Base-by-base conservation (phyloP, 768 basidiomycete species). In the Lactarius indigo region DNA sequence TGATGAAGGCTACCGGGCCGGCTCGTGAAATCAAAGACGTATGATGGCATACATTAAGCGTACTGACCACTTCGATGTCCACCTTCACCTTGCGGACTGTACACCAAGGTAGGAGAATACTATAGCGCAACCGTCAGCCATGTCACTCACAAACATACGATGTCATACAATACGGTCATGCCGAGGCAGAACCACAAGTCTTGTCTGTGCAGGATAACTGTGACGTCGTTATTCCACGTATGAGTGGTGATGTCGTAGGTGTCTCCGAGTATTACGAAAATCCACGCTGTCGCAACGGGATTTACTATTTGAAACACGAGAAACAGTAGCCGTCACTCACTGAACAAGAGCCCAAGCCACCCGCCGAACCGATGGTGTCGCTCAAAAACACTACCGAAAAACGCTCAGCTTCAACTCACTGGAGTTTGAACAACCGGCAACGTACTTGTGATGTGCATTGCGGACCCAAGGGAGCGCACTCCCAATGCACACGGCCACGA, bases 391-490 rank as follows among this genome's bases (percentile, higher is more conserved):
- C 89, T 91, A 66, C 41, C 35, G 12, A 20, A 42, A 64, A 10
- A 58, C 12, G 55, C 23, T 54, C 69, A 28, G 63, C 54, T 61
- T 61, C 37, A 41, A 33, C 66, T 23, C 62, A 15, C 30, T 8
- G 39, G 31, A 55, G 13, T 12, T 9, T 23, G 54, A 23, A 23
- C 44, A 20, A 44, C 18, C 44, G 17, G 28, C 56, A 67, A 76
- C 84, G 72, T 74, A 90, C 90, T 91, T 91, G 80, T 92, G 90
- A 70, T 91, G 88, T 13, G 84, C 85, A 71, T 91, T 91, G 69
- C 91, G 82, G 56, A 92, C 84, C 88, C 89, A 91, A 33, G 90
- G 91, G 73, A 91, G 83, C 15, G 89, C 90, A 52, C 88, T 85
- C 54, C 83, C 73, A 50, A 87, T 81, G 55, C 85, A 86, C 65